phyloP scores from a whole-genome alignment of 306 rosid genomes.

The Cercis canadensis region DNA sequence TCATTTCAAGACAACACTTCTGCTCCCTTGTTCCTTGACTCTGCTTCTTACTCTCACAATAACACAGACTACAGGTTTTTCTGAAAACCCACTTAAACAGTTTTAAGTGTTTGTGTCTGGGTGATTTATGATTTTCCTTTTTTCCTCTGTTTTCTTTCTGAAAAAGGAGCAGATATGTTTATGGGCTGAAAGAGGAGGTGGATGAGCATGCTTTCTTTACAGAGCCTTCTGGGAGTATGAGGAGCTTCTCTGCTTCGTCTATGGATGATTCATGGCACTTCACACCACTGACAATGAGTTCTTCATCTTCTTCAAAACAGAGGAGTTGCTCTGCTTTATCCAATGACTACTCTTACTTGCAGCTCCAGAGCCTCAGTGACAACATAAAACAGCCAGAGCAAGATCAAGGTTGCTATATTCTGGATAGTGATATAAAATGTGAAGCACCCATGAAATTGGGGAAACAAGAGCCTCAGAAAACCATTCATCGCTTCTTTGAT shows the following conservation, averaged over 20 bases:
- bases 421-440: conserved; percentile 38
- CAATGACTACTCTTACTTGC: conserved; percentile 68
- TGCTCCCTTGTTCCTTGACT: conserved; percentile 66
- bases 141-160: neutral
- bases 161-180: conserved; percentile 67
- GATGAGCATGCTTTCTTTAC: conserved; percentile 91
- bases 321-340: conserved; percentile 64
- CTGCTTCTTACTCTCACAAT: conserved; percentile 54
- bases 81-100: neutral
- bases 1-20: conserved; percentile 60
- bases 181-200: conserved; percentile 77
- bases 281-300: conserved; percentile 83
- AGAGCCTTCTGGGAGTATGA: conserved; percentile 79
- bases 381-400: conserved; percentile 47
- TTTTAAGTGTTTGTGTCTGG: neutral
- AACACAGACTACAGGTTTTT: conserved; percentile 72
- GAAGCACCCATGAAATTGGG: conserved; percentile 45
- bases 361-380: conserved; percentile 60
- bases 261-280: conserved; percentile 82
- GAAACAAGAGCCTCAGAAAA: conserved; percentile 76
- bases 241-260: conserved; percentile 78
- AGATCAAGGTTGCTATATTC: conserved; percentile 48
- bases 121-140: neutral
- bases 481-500: conserved; percentile 89
- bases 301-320: conserved; percentile 72